A percentile compares a stretch with the other conserved stretches of the same genome.
Conservation (phyloP, 495 filamentous ascomycete species). For the Trichoderma virens region DNA sequence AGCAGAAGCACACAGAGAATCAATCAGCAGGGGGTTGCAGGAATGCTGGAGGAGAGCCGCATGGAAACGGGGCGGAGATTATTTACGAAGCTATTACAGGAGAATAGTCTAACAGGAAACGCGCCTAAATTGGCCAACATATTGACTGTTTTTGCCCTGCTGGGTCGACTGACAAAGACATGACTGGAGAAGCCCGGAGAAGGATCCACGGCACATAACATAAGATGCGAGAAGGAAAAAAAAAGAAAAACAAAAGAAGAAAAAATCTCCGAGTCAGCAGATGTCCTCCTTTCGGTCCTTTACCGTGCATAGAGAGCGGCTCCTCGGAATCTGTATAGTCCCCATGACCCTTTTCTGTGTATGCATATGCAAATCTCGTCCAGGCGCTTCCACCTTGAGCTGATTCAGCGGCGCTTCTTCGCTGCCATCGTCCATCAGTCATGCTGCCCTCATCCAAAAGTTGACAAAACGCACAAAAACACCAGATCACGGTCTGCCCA, state of each 20-base stretch:
- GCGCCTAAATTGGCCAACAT: neutral
- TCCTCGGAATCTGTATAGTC: neutral
- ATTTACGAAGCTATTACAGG: too few relatives aligned
- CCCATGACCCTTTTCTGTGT: neutral
- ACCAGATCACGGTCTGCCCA: neutral
- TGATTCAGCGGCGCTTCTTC: neutral
- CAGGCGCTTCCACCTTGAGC: neutral
- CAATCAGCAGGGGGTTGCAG: neutral
- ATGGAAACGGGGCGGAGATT: neutral
- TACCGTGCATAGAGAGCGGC: neutral
- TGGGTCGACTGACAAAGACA: neutral
- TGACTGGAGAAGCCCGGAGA: neutral
- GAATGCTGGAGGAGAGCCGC: neutral
- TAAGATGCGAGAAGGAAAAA: neutral
- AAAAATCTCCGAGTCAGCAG: slow-evolving; percentile 1
- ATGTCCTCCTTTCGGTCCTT: slow-evolving; percentile 1
- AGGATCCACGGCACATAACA: neutral
- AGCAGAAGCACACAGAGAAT: neutral
- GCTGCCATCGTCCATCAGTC: neutral
- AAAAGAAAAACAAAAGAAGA: neutral
- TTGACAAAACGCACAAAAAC: too few relatives aligned
- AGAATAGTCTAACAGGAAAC: neutral
- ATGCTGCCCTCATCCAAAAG: too few relatives aligned
- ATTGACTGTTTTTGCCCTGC: neutral
- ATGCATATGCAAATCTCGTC: neutral